A percentile compares a stretch with the other conserved stretches of the same genome.
Conservation (phyloP, 257 asterid species). For the Dorcoceras hygrometricum region DNA sequence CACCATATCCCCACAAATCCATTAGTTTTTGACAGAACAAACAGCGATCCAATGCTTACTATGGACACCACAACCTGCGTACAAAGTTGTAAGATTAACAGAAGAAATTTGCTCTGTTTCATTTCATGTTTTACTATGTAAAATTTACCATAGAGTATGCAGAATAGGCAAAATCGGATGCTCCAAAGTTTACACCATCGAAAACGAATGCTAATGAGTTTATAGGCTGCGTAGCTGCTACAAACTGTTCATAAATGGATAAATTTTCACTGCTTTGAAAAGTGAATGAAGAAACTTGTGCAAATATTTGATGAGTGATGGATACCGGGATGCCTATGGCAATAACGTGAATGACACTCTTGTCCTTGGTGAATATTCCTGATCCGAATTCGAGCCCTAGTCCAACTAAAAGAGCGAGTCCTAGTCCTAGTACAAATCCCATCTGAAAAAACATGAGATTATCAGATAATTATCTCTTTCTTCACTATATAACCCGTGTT, state of each 20-base stretch:
- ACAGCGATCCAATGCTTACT: slow-evolving; percentile 66
- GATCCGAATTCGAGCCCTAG: slow-evolving; percentile 78
- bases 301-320: neutral
- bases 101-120: neutral
- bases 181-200: slow-evolving; percentile 90
- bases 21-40: slow-evolving; percentile 48
- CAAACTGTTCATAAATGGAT: slow-evolving; percentile 49
- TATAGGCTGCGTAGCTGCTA: slow-evolving; percentile 86
- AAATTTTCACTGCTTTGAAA: neutral
- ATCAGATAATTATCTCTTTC: neutral
- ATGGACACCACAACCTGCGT: slow-evolving; percentile 63
- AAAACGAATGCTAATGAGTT: slow-evolving; percentile 86
- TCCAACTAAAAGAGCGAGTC: slow-evolving; percentile 68
- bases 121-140: neutral
- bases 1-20: slow-evolving; percentile 91
- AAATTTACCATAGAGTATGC: slow-evolving; percentile 82
- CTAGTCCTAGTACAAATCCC: slow-evolving; percentile 83
- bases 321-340: slow-evolving; percentile 77
- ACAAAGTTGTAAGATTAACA: neutral
- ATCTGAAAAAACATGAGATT: slow-evolving; percentile 43
- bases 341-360: slow-evolving; percentile 50
- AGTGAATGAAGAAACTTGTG: too few relatives aligned
- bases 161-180: slow-evolving; percentile 82
- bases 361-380: slow-evolving; percentile 77
- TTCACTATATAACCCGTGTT: too few relatives aligned